These are phyloP conservation scores for Amylocarpus encephaloides DNA, from an alignment of 2,329 filamentous ascomycete species.

Conservation along the genomic window DNA sequence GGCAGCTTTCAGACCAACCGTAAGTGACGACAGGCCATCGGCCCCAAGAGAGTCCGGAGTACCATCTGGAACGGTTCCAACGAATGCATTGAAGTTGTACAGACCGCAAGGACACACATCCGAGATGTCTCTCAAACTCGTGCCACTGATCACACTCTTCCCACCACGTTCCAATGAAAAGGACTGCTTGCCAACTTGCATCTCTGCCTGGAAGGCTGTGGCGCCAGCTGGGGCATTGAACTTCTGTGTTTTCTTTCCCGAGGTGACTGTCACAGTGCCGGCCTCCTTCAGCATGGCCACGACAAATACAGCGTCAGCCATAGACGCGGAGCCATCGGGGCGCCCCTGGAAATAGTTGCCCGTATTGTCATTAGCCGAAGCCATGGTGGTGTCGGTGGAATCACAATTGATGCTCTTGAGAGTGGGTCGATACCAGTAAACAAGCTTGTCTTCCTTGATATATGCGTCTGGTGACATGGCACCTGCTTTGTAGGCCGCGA, in stretches of 20 bases:
- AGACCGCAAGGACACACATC: conserved; percentile 19
- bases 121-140: conserved; percentile 16
- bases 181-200: conserved; percentile 19
- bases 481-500: conserved; percentile 19
- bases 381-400: conserved; percentile 30
- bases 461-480: conserved; percentile 11
- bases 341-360: conserved; percentile 23
- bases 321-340: conserved; percentile 27
- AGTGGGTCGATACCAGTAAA: conserved; percentile 38
- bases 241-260: conserved; percentile 21
- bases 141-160: conserved; percentile 13
- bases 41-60: conserved; percentile 23
- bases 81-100: conserved; percentile 25
- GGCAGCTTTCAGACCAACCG: conserved; percentile 29
- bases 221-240: conserved; percentile 20
- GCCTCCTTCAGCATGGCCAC: conserved; percentile 26
- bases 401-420: conserved; percentile 28
- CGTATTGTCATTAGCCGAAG: conserved; percentile 13
- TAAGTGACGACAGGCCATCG: conserved; percentile 27
- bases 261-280: conserved; percentile 26
- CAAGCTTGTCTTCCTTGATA: conserved; percentile 28
- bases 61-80: conserved; percentile 17
- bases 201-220: conserved; percentile 16
- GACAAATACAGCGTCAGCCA: conserved; percentile 25
- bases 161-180: conserved; percentile 16